Evolutionary conservation across 2,329 filamentous ascomycete species (phyloP), one percentile per base, ranked within the genome.

Genomic region (Xylaria sp.): DNA sequence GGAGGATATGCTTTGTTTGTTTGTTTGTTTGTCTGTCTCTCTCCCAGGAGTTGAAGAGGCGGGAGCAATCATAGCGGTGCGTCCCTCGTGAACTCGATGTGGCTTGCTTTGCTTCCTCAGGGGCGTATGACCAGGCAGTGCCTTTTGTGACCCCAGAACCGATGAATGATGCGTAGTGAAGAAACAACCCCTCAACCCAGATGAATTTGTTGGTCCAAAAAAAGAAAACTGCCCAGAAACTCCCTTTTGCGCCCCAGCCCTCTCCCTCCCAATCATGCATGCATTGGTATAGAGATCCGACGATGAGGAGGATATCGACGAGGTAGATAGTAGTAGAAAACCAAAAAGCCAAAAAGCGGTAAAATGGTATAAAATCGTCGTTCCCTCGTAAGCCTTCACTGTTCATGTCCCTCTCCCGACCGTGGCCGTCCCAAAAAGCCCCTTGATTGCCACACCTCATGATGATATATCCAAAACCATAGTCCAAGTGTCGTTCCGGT

Each of bases 401-500:
- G 62, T 65, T 57, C 60, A 58, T 61, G n/a, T 64, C 50, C 57
- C 61, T 53, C 60, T 59, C 60, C 29, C 4, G 52, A 53, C 57
- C 52, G 51, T 61, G 48, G 55, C 56, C 58, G 51, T 61, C 55
- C 29, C 29, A 34, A 26, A n/a, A n/a, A n/a, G n/a, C 50, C 29
- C 51, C 46, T 56, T 54, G 41, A 54, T 59, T 54, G 49, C 59
- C 63, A 59, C 54, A n/a, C n/a, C n/a, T n/a, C 53, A 50, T 58
- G 44, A 50, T 61, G 60, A 65, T 66, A 63, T 63, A 54, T 62
- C 63, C 59, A 67, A 63, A 22, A 54, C 58, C 63, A 64, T 59
- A 58, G 52, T 63, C 62, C 64, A 64, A 67, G 65, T 69, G 67
- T 69, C 66, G 64, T 65, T 65, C 64, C 63, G 54, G 52, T 64